Evolutionary conservation across 306 rosid species (phyloP).

Genomic region (Prunus mume): DNA sequence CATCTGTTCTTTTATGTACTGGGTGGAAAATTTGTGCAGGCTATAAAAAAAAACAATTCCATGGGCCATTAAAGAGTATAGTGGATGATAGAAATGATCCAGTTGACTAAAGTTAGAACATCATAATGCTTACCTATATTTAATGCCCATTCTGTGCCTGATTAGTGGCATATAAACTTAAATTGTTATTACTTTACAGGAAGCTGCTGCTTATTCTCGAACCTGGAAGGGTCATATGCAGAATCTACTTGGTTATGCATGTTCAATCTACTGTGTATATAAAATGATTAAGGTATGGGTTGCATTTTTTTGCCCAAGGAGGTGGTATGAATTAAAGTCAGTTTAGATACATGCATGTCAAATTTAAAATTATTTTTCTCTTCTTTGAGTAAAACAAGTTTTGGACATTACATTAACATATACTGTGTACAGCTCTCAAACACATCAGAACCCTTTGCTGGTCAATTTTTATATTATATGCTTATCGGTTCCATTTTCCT

Average conservation of each 20-base stretch:
- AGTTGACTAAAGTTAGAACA: not conserved
- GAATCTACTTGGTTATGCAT: slow-evolving; percentile 96
- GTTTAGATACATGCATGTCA: not conserved
- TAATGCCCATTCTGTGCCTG: slow-evolving; percentile 1
- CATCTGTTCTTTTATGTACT: not conserved
- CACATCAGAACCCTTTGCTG: no score
- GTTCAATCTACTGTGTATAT: slow-evolving; percentile 94
- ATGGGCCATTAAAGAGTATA: not conserved
- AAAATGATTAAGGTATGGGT: slow-evolving; percentile 87
- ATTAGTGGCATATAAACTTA: not conserved
- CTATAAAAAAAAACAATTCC: not conserved
- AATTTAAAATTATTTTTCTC: not conserved
- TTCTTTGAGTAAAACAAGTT: not conserved
- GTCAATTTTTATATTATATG: no score
- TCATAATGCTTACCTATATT: not conserved
- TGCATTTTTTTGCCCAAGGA: not conserved
- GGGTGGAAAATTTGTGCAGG: not conserved
- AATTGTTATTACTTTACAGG: slow-evolving; percentile 55
- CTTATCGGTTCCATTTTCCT: no score
- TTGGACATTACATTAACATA: not conserved
- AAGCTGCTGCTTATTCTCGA: slow-evolving; percentile 96
- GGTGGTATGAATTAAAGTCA: not conserved
- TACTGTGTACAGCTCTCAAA: no score
- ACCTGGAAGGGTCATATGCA: slow-evolving; percentile 99
- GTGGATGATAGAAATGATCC: not conserved